Conservation (phyloP, 1,284 basidiomycete species). For the Porogramme epimiltina region DNA sequence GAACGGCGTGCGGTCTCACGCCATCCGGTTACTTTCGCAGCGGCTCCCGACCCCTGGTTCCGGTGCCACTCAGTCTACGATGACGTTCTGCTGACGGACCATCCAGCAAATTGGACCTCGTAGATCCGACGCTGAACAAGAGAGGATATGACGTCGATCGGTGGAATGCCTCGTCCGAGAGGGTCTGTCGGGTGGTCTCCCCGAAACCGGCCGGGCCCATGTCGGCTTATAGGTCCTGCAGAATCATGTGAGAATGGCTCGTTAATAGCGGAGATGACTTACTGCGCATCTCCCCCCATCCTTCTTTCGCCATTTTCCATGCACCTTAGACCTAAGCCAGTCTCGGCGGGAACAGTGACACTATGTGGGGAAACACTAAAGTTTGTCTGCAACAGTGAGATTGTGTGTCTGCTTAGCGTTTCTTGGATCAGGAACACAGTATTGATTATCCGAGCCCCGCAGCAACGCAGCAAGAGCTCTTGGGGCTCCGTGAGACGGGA, state of each 20-base stretch:
- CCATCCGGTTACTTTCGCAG: not conserved
- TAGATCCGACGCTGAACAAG: too few species aligned
- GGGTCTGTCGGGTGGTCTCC: too few species aligned
- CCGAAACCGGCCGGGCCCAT: too few species aligned
- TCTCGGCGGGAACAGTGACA: not conserved
- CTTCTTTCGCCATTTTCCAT: not conserved
- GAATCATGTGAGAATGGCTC: too few species aligned
- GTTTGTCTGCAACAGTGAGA: not conserved
- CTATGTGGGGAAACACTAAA: not conserved
- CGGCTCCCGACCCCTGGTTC: not conserved
- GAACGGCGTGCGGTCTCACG: conserved; percentile 1
- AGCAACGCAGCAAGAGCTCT: not conserved
- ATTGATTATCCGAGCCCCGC: not conserved
- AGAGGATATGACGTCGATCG: too few species aligned
- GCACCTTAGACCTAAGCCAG: not conserved
- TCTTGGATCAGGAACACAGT: not conserved
- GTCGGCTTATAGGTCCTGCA: too few species aligned
- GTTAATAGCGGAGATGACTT: too few species aligned
- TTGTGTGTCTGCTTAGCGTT: too few species aligned
- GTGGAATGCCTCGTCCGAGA: too few species aligned
- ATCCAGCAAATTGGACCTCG: too few species aligned
- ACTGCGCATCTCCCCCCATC: not conserved
- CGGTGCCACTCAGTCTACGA: not conserved
- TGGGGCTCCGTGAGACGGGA: not conserved
- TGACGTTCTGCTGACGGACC: not conserved